Conservation (phyloP, 2,329 filamentous ascomycete genomes). For the Alternaria triticina region DNA sequence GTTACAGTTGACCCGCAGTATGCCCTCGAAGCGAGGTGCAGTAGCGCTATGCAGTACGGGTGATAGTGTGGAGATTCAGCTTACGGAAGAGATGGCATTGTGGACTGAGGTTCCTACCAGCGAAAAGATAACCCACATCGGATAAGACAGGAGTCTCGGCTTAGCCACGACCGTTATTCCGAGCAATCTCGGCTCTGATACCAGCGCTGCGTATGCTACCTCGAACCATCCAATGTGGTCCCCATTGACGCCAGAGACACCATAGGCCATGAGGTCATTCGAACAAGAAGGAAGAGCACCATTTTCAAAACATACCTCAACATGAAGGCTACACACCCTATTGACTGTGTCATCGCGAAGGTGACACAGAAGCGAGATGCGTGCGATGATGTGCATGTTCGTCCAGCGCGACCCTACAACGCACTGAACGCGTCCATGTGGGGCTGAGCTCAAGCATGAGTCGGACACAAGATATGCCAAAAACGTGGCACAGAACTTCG, state of each 20-base stretch:
- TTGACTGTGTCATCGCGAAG: not conserved
- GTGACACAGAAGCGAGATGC: not conserved
- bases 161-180: not conserved
- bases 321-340: not conserved
- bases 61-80: slow-evolving; percentile 28
- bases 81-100: slow-evolving; percentile 8
- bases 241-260: not conserved
- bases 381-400: not conserved
- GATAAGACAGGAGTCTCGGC: not conserved
- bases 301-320: not conserved
- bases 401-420: not conserved
- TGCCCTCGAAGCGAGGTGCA: slow-evolving; percentile 19
- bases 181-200: not conserved
- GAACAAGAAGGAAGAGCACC: not conserved
- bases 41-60: slow-evolving; percentile 20
- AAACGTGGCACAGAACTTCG: not conserved
- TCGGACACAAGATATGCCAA: not conserved
- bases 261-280: not conserved
- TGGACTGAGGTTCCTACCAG: not conserved
- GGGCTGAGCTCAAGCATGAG: not conserved
- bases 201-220: not conserved
- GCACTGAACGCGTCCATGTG: not conserved
- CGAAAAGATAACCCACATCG: slow-evolving; percentile 8
- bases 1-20: slow-evolving; percentile 1
- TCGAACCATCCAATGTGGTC: not conserved